phyloP scores from a whole-genome alignment of 2,329 filamentous ascomycete species.

The Colletotrichum tropicicola region DNA sequence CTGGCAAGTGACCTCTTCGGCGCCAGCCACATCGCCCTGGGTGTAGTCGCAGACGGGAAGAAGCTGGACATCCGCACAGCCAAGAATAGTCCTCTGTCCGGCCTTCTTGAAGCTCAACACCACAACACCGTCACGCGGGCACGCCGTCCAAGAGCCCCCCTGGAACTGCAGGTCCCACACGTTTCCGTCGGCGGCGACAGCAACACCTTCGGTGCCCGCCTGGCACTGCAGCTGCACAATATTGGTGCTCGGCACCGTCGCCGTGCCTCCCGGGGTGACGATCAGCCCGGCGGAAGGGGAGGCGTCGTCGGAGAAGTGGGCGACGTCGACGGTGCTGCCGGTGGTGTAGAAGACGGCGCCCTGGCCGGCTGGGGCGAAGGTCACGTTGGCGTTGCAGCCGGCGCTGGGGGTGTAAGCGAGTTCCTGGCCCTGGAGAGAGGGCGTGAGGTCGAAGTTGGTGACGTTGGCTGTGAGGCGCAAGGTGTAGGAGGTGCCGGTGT shows the following conservation, averaged over 20 bases:
- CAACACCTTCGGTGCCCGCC: background rate
- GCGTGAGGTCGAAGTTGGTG: background rate
- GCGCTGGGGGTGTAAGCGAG: background rate
- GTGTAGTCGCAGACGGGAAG: background rate
- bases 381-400: background rate
- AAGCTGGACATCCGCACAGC: background rate
- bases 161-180: background rate
- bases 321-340: background rate
- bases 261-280: background rate
- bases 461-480: conserved; percentile 14
- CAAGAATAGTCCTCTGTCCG: background rate
- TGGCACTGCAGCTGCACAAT: background rate
- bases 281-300: background rate
- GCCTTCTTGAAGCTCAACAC: conserved; percentile 8
- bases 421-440: conserved; percentile 11
- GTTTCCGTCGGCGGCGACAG: background rate
- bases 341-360: background rate
- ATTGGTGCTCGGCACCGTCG: background rate
- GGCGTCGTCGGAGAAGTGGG: background rate
- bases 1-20: background rate
- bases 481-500: background rate
- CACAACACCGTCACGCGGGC: background rate
- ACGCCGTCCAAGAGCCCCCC: background rate
- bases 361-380: background rate
- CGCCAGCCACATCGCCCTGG: background rate